These are phyloP conservation scores for Sclerotinia borealis DNA, from an alignment of 2,329 filamentous ascomycete genomes.

Conservation along the genomic window DNA sequence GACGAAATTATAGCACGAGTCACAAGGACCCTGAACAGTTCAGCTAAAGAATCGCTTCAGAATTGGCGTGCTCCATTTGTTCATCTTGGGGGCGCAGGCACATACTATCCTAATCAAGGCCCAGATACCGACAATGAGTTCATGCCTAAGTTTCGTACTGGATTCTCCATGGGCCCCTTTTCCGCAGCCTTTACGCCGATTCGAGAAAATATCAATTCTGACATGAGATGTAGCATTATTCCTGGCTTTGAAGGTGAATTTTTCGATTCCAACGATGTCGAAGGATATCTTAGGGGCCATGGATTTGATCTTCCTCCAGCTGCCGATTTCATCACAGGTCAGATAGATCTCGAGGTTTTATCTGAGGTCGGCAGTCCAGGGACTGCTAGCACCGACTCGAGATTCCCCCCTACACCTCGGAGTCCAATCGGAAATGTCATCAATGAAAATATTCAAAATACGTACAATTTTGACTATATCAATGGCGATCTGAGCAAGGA, in stretches of 20 bases:
- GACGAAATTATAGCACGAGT: constrained; percentile 42
- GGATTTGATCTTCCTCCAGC: constrained; percentile 57
- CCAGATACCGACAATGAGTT: constrained; percentile 18
- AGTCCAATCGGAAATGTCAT: constrained; percentile 16
- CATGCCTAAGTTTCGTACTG: constrained; percentile 30
- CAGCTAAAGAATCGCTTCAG: constrained; percentile 43
- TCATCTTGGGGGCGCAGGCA: constrained; percentile 62
- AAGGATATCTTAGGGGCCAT: constrained; percentile 61
- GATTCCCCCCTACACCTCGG: constrained; percentile 20
- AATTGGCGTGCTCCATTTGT: constrained; percentile 56
- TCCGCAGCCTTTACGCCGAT: constrained; percentile 35
- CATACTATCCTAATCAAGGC: constrained; percentile 47
- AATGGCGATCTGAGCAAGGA: not conserved
- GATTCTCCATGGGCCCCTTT: constrained; percentile 46
- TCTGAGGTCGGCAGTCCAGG: constrained; percentile 12
- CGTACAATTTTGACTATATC: not conserved
- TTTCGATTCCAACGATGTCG: constrained; percentile 71
- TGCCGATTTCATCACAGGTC: constrained; percentile 53
- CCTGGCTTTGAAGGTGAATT: constrained; percentile 67
- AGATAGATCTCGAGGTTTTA: constrained; percentile 39
- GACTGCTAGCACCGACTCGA: constrained; percentile 17
- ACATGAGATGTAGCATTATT: constrained; percentile 48
- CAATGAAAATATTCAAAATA: not conserved
- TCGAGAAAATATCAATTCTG: constrained; percentile 40
- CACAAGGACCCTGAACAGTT: constrained; percentile 26